These are phyloP conservation scores for Exophiala xenobiotica DNA, from an alignment of 2,329 filamentous ascomycete genomes.

Conservation along the genomic window DNA sequence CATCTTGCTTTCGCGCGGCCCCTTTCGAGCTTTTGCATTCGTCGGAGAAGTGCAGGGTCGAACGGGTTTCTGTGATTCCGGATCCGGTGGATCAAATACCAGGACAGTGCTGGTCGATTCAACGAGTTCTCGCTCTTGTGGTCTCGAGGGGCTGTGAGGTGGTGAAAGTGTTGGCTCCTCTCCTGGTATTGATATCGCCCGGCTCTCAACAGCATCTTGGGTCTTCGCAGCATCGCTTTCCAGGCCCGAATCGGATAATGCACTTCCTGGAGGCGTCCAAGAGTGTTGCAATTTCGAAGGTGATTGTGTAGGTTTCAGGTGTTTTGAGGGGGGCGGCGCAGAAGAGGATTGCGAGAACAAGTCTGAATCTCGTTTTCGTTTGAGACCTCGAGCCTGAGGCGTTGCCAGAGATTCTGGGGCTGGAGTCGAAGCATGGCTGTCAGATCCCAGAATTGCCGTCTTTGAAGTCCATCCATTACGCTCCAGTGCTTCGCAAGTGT, in stretches of 20 bases:
- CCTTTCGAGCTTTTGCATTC: neutral
- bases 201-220: neutral
- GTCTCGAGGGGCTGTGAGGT: conserved; percentile 18
- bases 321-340: conserved; percentile 13
- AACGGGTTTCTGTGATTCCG: neutral
- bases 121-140: conserved; percentile 2
- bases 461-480: conserved; percentile 77
- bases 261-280: conserved; percentile 27
- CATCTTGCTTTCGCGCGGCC: conserved; percentile 16
- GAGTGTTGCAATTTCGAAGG: conserved; percentile 33
- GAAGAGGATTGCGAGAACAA: conserved; percentile 11
- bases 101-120: conserved; percentile 1
- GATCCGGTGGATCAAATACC: neutral
- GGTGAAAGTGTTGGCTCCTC: conserved; percentile 24
- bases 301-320: conserved; percentile 21
- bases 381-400: conserved; percentile 13
- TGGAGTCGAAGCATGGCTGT: conserved; percentile 20
- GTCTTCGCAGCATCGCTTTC: neutral
- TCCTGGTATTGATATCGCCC: neutral
- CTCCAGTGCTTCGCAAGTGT: conserved; percentile 73
- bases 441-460: conserved; percentile 12
- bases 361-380: conserved; percentile 26
- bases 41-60: neutral
- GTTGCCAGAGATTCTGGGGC: conserved; percentile 4
- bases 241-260: conserved; percentile 17